Base-by-base conservation (phyloP, 1,139 yeast species). In the Taphrina sp. region DNA sequence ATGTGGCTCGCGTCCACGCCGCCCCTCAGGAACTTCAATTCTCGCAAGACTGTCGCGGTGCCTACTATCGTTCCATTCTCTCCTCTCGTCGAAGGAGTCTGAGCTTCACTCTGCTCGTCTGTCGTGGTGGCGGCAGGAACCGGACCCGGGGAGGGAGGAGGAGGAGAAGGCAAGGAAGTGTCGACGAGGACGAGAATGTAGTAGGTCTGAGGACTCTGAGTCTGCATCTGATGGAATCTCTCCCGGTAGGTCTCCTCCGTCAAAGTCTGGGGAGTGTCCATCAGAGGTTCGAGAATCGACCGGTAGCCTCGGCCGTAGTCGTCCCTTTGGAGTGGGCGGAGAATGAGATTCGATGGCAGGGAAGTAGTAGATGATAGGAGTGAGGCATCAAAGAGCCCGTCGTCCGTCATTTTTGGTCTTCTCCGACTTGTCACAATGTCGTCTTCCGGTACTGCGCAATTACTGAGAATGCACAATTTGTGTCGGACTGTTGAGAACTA, bases 1-100 rank as follows among this genome's bases (percentile, higher is more conserved):
- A 92, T 85, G 70, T 92, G 98, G 3, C 97, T 98, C 10, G 88
- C 95, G 55, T 75, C 70, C 0, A 95, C 95, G 68, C 94, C 82
- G 49, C 74, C 79, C 68, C 90, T 97, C 57, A 74, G 72, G 46
- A 74, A 66, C 62, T 74, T 82, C 52, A 73, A 72, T 66, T 82
- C 87, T 7, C 82, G 71, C 10, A 82, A 72, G 5, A 70, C 66
- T 8, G 74, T 68, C 3, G 77, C 77, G 19, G 71, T 67, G 2
- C 73, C 76, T 3, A 72, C 75, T 1, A 72, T 69, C 2, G 52
- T 55, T 52, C 65, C 69, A 5, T 53, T 49, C 57, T 67, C 23
- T 28, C n/a, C n/a, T n/a, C n/a, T n/a, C n/a, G n/a, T n/a, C n/a
- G n/a, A n/a, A n/a, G n/a, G n/a, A n/a, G n/a, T n/a, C n/a, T n/a